Conservation (phyloP, 2,329 filamentous ascomycete genomes). For the Colletotrichum camelliae region DNA sequence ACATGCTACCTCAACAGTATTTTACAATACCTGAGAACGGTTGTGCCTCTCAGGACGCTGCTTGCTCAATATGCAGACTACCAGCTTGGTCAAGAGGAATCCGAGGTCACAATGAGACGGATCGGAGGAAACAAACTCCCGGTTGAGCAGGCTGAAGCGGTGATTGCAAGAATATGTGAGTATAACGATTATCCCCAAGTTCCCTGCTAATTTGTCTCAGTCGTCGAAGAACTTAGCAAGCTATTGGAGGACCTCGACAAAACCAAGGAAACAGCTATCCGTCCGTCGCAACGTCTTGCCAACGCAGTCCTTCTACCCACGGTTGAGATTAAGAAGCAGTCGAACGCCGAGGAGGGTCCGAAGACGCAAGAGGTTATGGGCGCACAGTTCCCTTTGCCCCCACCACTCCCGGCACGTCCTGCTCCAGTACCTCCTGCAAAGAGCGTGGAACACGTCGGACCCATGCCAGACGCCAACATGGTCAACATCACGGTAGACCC, state of each 20-base stretch:
- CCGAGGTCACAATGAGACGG: conserved; percentile 67
- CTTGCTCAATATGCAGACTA: conserved; percentile 77
- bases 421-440: conserved; percentile 41
- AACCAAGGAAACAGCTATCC: conserved; percentile 65
- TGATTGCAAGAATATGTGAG: conserved; percentile 76
- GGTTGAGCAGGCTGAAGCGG: conserved; percentile 62
- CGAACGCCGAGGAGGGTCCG: not conserved
- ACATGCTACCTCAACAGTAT: conserved; percentile 98
- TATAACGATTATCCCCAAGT: conserved; percentile 38
- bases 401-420: conserved; percentile 56
- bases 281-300: conserved; percentile 78
- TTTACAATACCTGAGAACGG: conserved; percentile 92
- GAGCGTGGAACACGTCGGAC: conserved; percentile 23
- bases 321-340: not conserved
- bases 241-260: conserved; percentile 76
- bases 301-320: conserved; percentile 74
- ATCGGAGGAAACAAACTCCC: conserved; percentile 71
- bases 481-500: conserved; percentile 36
- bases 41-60: conserved; percentile 80
- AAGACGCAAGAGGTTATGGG: conserved; percentile 19
- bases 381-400: conserved; percentile 34
- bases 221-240: conserved; percentile 73
- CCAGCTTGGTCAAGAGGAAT: conserved; percentile 70
- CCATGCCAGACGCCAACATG: conserved; percentile 35
- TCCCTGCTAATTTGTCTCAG: conserved; percentile 54